These are phyloP conservation scores for Lobulomyces angularis DNA, from an alignment of 192 early-diverging fungal species.

Conservation along the genomic window DNA sequence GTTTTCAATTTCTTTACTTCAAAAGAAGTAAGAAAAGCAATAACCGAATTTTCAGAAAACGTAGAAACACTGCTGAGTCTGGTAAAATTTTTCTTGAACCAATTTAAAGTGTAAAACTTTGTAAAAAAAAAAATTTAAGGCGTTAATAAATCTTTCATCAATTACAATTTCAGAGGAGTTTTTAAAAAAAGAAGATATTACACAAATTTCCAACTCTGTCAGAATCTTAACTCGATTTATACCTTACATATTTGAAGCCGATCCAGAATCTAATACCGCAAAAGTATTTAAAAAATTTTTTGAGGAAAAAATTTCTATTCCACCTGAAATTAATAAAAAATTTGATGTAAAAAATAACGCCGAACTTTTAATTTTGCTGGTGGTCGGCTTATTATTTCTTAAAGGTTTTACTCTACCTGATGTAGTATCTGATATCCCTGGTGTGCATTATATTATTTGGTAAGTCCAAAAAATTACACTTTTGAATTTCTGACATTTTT, in stretches of 20 bases:
- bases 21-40: conserved; percentile 66
- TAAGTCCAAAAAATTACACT: too few relatives aligned
- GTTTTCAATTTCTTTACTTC: conserved; percentile 74
- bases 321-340: conserved; percentile 10
- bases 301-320: neutral
- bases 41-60: conserved; percentile 64
- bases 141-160: conserved; percentile 25
- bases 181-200: conserved; percentile 34
- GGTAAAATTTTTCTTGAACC: conserved; percentile 21
- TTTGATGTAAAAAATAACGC: neutral
- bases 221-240: conserved; percentile 73
- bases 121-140: neutral
- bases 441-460: conserved; percentile 35
- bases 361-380: conserved; percentile 2
- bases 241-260: conserved; percentile 68
- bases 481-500: too few relatives aligned
- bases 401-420: conserved; percentile 7
- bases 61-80: conserved; percentile 62
- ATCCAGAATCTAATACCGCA: conserved; percentile 1
- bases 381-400: conserved; percentile 24
- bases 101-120: neutral
- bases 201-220: conserved; percentile 66
- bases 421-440: conserved; percentile 10
- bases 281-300: neutral
- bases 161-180: conserved; percentile 37